Evolutionary conservation across 148 eudicot genomes (phyloP).

Genomic region (Rhododendron simsii): DNA sequence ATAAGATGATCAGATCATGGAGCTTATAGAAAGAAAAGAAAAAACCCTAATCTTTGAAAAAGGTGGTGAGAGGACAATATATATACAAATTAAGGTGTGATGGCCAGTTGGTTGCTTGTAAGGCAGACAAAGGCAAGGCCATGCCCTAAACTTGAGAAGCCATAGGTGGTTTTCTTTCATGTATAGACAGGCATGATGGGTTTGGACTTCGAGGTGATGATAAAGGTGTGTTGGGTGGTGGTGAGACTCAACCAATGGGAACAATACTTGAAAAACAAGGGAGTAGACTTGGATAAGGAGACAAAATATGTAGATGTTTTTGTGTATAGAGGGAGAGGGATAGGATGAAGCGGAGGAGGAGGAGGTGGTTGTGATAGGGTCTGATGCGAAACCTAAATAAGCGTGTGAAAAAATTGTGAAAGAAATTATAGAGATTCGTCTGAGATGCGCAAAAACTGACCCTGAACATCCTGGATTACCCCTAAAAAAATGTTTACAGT

Average conservation of each 20-base stretch:
- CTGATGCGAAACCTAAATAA: background rate
- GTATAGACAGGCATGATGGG: conserved; percentile 24
- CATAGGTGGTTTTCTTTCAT: background rate
- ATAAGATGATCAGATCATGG: conserved; percentile 14
- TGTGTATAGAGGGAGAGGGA: background rate
- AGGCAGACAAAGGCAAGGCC: conserved; percentile 20
- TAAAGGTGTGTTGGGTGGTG: conserved; percentile 25
- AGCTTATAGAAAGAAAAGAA: background rate
- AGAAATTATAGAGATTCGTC: no score
- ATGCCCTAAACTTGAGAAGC: conserved; percentile 9
- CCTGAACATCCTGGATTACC: no score
- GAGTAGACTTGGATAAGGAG: background rate
- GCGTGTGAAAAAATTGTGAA: background rate
- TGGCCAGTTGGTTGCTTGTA: conserved; percentile 14
- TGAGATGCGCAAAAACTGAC: no score
- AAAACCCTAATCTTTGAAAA: background rate
- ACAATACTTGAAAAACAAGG: conserved; percentile 10
- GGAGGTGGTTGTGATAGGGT: background rate
- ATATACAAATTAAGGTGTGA: background rate
- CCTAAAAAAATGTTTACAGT: background rate
- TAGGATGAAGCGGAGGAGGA: background rate
- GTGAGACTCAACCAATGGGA: conserved; percentile 20
- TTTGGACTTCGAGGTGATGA: conserved; percentile 18
- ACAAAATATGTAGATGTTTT: background rate
- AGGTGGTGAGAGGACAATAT: conserved; percentile 7